These are phyloP conservation scores for Cercospora berteroae DNA, from an alignment of 2,329 filamentous ascomycete genomes.

Conservation along the genomic window DNA sequence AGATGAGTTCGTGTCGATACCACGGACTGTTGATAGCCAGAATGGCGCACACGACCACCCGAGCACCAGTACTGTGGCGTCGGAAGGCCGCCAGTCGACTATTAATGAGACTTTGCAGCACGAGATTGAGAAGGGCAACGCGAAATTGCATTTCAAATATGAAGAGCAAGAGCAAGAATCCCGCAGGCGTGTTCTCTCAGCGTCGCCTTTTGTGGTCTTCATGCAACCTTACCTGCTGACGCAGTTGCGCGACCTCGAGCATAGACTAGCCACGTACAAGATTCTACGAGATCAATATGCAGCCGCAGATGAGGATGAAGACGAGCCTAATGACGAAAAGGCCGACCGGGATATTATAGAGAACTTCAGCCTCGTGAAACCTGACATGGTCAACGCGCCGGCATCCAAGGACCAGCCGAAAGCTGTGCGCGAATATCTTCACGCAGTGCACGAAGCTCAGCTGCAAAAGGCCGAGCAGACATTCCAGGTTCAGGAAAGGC, in stretches of 20 bases:
- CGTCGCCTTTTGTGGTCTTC: slow-evolving; percentile 95
- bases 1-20: slow-evolving; percentile 86
- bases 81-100: slow-evolving; percentile 15
- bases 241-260: slow-evolving; percentile 86
- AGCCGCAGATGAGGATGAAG: slow-evolving; percentile 40
- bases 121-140: slow-evolving; percentile 17
- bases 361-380: slow-evolving; percentile 85
- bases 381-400: slow-evolving; percentile 89
- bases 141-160: slow-evolving; percentile 67
- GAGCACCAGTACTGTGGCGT: slow-evolving; percentile 6
- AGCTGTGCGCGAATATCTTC: slow-evolving; percentile 88
- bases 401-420: slow-evolving; percentile 80
- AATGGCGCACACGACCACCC: slow-evolving; percentile 25
- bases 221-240: slow-evolving; percentile 90
- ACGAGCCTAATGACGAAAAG: slow-evolving; percentile 38
- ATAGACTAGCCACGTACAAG: slow-evolving; percentile 76
- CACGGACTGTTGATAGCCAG: slow-evolving; percentile 51
- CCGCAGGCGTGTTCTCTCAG: slow-evolving; percentile 87
- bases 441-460: slow-evolving; percentile 92
- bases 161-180: slow-evolving; percentile 93
- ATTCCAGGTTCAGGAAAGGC: slow-evolving; percentile 88
- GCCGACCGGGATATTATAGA: slow-evolving; percentile 28
- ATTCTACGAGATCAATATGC: slow-evolving; percentile 72
- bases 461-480: slow-evolving; percentile 93
- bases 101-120: slow-evolving; percentile 22